These are phyloP conservation scores for Actinomortierella wolfii DNA, from an alignment of 371 early-diverging fungal species.

Conservation along the genomic window DNA sequence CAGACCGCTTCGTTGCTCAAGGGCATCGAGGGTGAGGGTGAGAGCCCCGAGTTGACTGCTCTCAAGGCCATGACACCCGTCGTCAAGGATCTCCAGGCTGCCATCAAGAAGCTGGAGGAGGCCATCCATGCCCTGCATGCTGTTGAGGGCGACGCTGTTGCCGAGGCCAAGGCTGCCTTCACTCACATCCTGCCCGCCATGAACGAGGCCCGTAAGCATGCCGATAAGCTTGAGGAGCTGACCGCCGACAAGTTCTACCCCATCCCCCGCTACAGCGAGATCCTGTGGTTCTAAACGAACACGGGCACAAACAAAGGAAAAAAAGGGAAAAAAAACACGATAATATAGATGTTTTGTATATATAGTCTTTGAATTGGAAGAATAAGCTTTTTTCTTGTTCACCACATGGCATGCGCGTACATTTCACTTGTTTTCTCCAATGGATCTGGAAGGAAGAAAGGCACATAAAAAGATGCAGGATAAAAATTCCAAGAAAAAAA, in stretches of 20 bases:
- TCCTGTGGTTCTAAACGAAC: slow-evolving; percentile 66
- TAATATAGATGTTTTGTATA: too few species aligned
- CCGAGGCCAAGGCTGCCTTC: slow-evolving; percentile 67
- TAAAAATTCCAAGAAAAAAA: too few species aligned
- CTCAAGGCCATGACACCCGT: slow-evolving; percentile 73
- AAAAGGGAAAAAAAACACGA: too few species aligned
- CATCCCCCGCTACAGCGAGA: slow-evolving; percentile 95
- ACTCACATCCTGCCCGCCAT: slow-evolving; percentile 71
- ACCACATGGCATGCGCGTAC: too few species aligned
- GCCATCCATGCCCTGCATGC: slow-evolving; percentile 60
- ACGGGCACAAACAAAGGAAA: too few species aligned
- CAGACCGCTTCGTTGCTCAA: slow-evolving; percentile 76
- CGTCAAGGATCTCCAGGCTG: slow-evolving; percentile 60
- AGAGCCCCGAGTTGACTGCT: slow-evolving; percentile 72
- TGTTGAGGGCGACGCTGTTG: slow-evolving; percentile 62
- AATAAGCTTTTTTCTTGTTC: too few species aligned
- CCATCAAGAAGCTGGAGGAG: slow-evolving; percentile 58
- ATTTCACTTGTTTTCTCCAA: too few species aligned
- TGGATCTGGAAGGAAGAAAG: too few species aligned
- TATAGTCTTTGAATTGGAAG: too few species aligned
- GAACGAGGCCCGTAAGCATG: slow-evolving; percentile 69
- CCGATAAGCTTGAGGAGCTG: slow-evolving; percentile 80
- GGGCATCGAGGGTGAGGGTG: slow-evolving; percentile 57
- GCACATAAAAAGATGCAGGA: too few species aligned
- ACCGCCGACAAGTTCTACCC: slow-evolving; percentile 94